Conservation (phyloP, 768 basidiomycete genomes). For the Leucocoprinus sp. region DNA sequence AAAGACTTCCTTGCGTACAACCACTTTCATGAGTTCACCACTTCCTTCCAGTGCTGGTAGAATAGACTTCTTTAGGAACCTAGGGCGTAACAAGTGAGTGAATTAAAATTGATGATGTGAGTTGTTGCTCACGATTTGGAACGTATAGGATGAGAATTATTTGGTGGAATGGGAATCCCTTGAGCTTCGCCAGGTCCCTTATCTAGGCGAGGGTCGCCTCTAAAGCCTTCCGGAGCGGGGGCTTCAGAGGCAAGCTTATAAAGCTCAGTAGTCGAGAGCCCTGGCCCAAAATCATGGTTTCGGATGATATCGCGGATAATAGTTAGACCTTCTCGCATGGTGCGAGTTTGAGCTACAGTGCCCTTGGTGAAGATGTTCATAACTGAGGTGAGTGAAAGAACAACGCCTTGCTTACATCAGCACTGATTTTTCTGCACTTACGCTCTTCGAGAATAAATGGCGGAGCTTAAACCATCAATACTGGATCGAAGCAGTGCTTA, state of each 20-base stretch:
- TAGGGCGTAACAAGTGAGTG: background rate
- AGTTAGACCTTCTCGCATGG: conserved; percentile 1
- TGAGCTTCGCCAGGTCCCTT: background rate
- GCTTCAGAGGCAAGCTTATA: background rate
- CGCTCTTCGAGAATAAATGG: background rate
- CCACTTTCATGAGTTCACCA: background rate
- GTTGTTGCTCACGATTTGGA: background rate
- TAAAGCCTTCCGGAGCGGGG: background rate
- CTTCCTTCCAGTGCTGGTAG: background rate
- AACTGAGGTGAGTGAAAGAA: background rate
- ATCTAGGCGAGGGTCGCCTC: background rate
- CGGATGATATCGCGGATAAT: conserved; percentile 2
- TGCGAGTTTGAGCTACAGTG: background rate
- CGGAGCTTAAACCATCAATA: background rate
- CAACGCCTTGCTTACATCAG: background rate
- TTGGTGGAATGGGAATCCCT: background rate
- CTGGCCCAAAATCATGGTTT: background rate
- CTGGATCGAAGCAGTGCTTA: too few relatives aligned
- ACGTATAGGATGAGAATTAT: background rate
- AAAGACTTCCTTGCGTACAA: background rate
- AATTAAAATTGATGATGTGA: background rate
- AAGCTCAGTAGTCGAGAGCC: background rate
- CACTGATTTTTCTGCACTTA: too few relatives aligned
- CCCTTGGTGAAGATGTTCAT: conserved; percentile 3
- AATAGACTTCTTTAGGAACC: background rate